Percentiles rank a stretch among this genome's conserved stretches.
These are phyloP conservation scores for Aristolochia fimbriata DNA, from an alignment of 164 flowering plant genomes.

Conservation along the genomic window DNA sequence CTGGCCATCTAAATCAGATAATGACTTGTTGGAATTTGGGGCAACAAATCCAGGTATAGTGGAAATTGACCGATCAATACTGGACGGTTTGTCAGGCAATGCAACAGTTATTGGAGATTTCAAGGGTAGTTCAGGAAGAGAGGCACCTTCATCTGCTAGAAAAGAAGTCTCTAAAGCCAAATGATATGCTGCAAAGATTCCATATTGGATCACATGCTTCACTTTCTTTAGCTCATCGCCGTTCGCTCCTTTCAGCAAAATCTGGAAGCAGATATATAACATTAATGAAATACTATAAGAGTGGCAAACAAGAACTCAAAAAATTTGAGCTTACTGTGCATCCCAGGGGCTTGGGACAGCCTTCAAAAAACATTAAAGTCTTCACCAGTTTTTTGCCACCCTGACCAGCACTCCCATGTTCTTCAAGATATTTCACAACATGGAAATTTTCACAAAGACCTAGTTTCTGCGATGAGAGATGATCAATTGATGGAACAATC, in stretches of 20 bases:
- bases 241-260: conserved; percentile 85
- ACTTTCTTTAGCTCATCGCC: conserved; percentile 91
- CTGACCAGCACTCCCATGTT: conserved; percentile 78
- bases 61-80: conserved; percentile 73
- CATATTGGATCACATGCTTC: conserved; percentile 92
- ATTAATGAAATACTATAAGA: background rate
- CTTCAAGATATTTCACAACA: conserved; percentile 71
- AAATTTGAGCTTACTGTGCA: conserved; percentile 61
- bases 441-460: conserved; percentile 76
- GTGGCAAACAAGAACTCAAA: background rate
- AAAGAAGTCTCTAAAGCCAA: conserved; percentile 96
- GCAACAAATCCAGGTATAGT: conserved; percentile 64
- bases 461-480: conserved; percentile 62
- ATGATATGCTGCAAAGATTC: conserved; percentile 96
- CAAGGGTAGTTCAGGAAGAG: conserved; percentile 78
- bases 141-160: conserved; percentile 98
- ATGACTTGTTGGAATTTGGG: conserved; percentile 30
- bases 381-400: conserved; percentile 70
- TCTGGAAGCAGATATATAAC: conserved; percentile 29
- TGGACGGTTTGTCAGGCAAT: conserved; percentile 66
- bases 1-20: conserved; percentile 24
- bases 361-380: conserved; percentile 89
- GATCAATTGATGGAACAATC: conserved; percentile 88
- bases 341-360: conserved; percentile 90
- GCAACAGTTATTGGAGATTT: conserved; percentile 74